A percentile compares a stretch with the other conserved stretches of the same genome.
Evolutionary conservation across 306 rosid species (phyloP).

Genomic region (Prunus fruticosa): DNA sequence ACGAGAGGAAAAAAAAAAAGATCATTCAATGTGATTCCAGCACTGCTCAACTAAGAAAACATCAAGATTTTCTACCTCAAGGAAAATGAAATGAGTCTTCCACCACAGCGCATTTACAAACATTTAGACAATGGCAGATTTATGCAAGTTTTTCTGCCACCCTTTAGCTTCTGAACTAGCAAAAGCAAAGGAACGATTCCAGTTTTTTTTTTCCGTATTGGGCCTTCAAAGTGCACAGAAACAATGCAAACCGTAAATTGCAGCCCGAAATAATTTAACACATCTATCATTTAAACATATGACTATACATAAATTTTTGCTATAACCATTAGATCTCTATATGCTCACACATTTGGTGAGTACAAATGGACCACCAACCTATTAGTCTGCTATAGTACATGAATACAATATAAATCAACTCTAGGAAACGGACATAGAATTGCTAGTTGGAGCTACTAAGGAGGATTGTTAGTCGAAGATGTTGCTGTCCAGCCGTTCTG

Average conservation of each 20-base stretch:
- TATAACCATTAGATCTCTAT: slow-evolving; percentile 15
- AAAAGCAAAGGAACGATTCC: background rate
- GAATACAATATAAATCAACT: slow-evolving; percentile 12
- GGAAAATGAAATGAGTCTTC: no score
- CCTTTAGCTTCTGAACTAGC: no score
- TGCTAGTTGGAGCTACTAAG: background rate
- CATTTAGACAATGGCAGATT: no score
- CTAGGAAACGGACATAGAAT: background rate
- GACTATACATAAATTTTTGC: slow-evolving; percentile 13
- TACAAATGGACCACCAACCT: slow-evolving; percentile 10
- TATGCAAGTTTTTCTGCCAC: no score
- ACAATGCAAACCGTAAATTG: background rate
- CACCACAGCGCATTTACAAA: no score
- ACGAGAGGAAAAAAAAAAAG: no score
- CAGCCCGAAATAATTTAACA: background rate
- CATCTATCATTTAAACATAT: background rate
- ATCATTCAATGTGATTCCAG: no score
- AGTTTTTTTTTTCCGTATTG: background rate
- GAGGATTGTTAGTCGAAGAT: slow-evolving; percentile 16
- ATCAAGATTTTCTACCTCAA: no score
- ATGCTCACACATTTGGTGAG: slow-evolving; percentile 11
- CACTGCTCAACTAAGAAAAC: no score
- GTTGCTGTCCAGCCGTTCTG: slow-evolving; percentile 36
- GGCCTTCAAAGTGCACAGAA: background rate
- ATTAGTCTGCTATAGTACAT: slow-evolving; percentile 7